These are phyloP conservation scores for Coemansia biformis DNA, from an alignment of 192 early-diverging fungal species.

Conservation along the genomic window DNA sequence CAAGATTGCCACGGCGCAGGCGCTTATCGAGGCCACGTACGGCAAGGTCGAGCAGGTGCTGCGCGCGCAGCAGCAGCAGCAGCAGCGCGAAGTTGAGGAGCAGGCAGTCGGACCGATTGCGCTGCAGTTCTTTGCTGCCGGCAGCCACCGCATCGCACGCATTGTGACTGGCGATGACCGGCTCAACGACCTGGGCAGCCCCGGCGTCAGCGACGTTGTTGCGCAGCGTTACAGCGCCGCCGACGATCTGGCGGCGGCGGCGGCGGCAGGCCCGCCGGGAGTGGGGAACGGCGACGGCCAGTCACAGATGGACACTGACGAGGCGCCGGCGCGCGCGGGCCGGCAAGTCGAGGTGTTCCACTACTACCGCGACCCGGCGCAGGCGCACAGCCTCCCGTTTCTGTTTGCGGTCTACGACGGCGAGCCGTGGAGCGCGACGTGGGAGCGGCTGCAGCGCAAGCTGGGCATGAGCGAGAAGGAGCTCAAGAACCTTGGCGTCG, in stretches of 20 bases:
- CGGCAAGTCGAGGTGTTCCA: constrained; percentile 66
- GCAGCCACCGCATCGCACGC: constrained; percentile 43
- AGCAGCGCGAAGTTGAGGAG: constrained; percentile 7
- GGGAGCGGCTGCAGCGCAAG: constrained; percentile 62
- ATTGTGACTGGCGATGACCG: constrained; percentile 48
- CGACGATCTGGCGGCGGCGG: not conserved
- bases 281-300: too few relatives aligned
- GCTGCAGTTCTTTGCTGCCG: constrained; percentile 59
- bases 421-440: constrained; percentile 66
- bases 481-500: constrained; percentile 49
- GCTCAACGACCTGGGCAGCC: constrained; percentile 44
- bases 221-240: constrained; percentile 12
- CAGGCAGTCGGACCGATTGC: constrained; percentile 37
- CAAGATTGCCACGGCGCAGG: constrained; percentile 52
- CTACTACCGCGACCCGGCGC: constrained; percentile 63
- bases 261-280: too few relatives aligned
- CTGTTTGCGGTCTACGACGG: constrained; percentile 60
- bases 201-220: constrained; percentile 25
- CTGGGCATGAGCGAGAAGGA: constrained; percentile 83
- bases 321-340: constrained; percentile 19
- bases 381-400: constrained; percentile 81
- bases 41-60: constrained; percentile 45
- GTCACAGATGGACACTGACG: constrained; percentile 36
- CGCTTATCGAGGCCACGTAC: constrained; percentile 51
- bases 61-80: constrained; percentile 3